phyloP scores from a whole-genome alignment of 768 basidiomycete species.

The Lenzites betulinus region DNA sequence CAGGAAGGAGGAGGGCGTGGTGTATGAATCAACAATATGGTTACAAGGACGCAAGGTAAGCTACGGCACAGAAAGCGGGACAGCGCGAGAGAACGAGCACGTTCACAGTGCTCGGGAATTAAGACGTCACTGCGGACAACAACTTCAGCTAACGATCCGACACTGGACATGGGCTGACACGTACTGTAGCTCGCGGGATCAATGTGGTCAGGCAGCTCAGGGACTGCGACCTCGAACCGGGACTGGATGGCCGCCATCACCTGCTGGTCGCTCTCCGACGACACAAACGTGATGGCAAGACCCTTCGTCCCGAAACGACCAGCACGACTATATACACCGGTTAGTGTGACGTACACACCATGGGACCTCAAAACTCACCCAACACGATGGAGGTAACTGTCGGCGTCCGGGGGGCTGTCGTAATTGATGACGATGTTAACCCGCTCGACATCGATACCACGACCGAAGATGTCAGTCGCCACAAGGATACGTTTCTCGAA shows the following conservation, averaged over 20 bases:
- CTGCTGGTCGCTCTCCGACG: conserved; percentile 89
- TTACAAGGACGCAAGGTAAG: conserved; percentile 19
- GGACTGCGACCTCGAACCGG: conserved; percentile 95
- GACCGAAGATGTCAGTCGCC: conserved; percentile 98
- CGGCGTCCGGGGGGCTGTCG: conserved; percentile 95
- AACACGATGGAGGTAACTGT: conserved; percentile 98
- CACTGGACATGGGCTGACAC: conserved; percentile 35
- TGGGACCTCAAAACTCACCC: conserved; percentile 54
- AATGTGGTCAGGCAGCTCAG: conserved; percentile 91
- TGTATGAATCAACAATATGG: conserved; percentile 15
- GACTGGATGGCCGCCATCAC: conserved; percentile 95
- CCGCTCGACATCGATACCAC: conserved; percentile 99
- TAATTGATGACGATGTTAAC: conserved; percentile 99
- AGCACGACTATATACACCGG: conserved; percentile 67
- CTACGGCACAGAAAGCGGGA: conserved; percentile 20
- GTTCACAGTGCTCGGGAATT: conserved; percentile 7
- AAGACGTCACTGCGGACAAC: conserved; percentile 23
- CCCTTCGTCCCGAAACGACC: conserved; percentile 99
- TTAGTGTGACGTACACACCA: neutral
- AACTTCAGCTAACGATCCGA: neutral
- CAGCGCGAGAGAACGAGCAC: conserved; percentile 14
- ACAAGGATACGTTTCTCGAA: conserved; percentile 99
- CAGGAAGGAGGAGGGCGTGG: conserved; percentile 3
- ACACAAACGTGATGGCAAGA: conserved; percentile 95
- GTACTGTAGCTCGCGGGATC: conserved; percentile 94